Evolutionary conservation across 352 stramenopile species (phyloP), one percentile per base, ranked within the genome.

Genomic region (Globisporangium viniferum): DNA sequence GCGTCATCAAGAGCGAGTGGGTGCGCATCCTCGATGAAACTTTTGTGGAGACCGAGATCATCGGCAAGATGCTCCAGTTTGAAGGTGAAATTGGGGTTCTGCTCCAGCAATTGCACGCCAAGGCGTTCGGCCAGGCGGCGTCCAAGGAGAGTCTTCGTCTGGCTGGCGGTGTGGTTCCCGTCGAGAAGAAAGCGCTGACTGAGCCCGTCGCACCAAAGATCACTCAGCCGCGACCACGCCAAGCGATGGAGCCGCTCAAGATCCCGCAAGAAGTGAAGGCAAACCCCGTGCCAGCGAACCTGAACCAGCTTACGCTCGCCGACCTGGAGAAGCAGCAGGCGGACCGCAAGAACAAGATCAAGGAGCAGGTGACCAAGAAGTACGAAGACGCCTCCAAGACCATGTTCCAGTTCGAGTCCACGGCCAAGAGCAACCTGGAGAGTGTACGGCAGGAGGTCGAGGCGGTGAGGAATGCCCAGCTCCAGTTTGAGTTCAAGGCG

Each of bases 131-230:
- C 3, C 69, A 84, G 44, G 73, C 77, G 0, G 64, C 78, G 39
- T 79, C 74, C 1, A 75, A 74, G 59, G 76, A 89, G 65, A 84
- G 70, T 53, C 68, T 80, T 14, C 79, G 81, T 27, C 69, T 74
- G 2, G 74, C 76, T 44, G 80, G 76, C 27, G 79, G 78, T 6
- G 69, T 89, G 15, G 61, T 44, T 0, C 65, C 70, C 3, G 69
- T 80, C 2, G 73, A 82, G 39, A 86, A 77, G 51, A 91, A 90
- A 48, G 64, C 78, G 20, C 55, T 68, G 5, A 97, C 91, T 0
- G 76, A 96, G 1, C 88, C 89, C 0, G 61, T 91, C 2, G 86
- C 83, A 0, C 91, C 91, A 8, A 97, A 97, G 12, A 86, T 97
- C 41, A 97, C 90, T 6, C 86, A 93, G 61, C 91, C 90, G 15